phyloP scores from a whole-genome alignment of 352 stramenopile genomes.

The Phytophthora niederhauseri region DNA sequence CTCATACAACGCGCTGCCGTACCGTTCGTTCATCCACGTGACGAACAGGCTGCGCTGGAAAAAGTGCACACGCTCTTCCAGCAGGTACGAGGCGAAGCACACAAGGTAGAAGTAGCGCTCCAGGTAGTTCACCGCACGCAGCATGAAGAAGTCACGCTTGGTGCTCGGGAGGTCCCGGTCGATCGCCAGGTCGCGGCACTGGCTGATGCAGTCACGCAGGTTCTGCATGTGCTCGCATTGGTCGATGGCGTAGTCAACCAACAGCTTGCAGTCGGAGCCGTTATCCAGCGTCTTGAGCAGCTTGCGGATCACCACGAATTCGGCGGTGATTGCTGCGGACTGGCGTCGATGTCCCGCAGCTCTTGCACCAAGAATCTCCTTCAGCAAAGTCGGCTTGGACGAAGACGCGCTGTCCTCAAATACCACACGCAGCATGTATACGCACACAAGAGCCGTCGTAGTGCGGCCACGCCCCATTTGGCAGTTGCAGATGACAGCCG shows the following conservation, averaged over 20 bases:
- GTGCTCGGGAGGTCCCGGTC: slow-evolving; percentile 65
- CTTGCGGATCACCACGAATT: slow-evolving; percentile 81
- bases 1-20: slow-evolving; percentile 84
- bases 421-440: slow-evolving; percentile 86
- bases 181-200: slow-evolving; percentile 77
- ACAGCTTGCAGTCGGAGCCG: slow-evolving; percentile 56
- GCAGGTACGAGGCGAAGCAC: slow-evolving; percentile 87
- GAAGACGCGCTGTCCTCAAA: slow-evolving; percentile 48
- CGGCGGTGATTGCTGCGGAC: slow-evolving; percentile 54
- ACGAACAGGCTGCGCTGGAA: slow-evolving; percentile 76
- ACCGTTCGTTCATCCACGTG: slow-evolving; percentile 85
- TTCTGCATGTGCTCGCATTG: slow-evolving; percentile 89
- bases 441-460: slow-evolving; percentile 89
- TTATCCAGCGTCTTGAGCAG: slow-evolving; percentile 77
- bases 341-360: slow-evolving; percentile 43
- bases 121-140: slow-evolving; percentile 88
- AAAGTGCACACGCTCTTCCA: slow-evolving; percentile 61
- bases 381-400: slow-evolving; percentile 22
- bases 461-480: slow-evolving; percentile 91
- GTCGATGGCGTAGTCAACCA: slow-evolving; percentile 80
- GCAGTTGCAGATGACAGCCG: slow-evolving; percentile 89
- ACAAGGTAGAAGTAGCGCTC: slow-evolving; percentile 92
- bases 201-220: slow-evolving; percentile 81
- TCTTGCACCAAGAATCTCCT: slow-evolving; percentile 31
- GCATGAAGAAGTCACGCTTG: slow-evolving; percentile 87